Evolutionary conservation across 345 rosid genomes (phyloP).

Genomic region (Aethionema arabicum): DNA sequence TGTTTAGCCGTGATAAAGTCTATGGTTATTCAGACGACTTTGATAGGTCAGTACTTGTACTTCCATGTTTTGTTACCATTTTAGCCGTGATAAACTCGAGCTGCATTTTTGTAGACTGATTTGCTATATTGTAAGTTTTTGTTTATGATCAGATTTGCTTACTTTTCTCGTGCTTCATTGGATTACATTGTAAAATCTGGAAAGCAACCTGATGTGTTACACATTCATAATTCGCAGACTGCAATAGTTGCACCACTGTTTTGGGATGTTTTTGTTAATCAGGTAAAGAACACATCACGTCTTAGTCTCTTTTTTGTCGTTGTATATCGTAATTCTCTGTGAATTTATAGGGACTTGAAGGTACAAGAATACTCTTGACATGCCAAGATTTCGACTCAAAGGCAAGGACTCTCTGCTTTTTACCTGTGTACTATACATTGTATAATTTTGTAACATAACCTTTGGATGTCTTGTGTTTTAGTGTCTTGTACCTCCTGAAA

Average conservation of each 20-base stretch:
- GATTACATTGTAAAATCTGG: slow-evolving; percentile 79
- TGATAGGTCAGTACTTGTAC: slow-evolving; percentile 63
- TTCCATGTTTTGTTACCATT: not conserved
- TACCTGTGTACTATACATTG: slow-evolving; percentile 20
- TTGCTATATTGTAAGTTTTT: not conserved
- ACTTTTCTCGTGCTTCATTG: slow-evolving; percentile 88
- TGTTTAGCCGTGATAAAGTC: slow-evolving; percentile 63
- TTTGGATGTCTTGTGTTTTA: slow-evolving; percentile 34
- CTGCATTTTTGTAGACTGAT: slow-evolving; percentile 7
- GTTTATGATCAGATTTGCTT: slow-evolving; percentile 51
- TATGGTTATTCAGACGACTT: slow-evolving; percentile 80
- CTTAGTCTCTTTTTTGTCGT: not conserved
- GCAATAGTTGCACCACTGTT: slow-evolving; percentile 83
- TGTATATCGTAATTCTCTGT: not conserved
- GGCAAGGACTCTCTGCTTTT: slow-evolving; percentile 40
- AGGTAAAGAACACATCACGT: slow-evolving; percentile 39
- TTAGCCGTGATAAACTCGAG: not conserved
- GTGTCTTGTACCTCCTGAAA: slow-evolving; percentile 76
- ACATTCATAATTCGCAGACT: slow-evolving; percentile 87
- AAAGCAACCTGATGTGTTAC: slow-evolving; percentile 83
- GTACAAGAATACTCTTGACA: slow-evolving; percentile 63
- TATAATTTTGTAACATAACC: slow-evolving; percentile 8
- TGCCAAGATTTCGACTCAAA: slow-evolving; percentile 67
- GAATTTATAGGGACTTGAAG: slow-evolving; percentile 61
- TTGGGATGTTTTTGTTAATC: slow-evolving; percentile 81